Evolutionary conservation across 1,284 basidiomycete species (phyloP).

Genomic region (Irpex rosettiformis): DNA sequence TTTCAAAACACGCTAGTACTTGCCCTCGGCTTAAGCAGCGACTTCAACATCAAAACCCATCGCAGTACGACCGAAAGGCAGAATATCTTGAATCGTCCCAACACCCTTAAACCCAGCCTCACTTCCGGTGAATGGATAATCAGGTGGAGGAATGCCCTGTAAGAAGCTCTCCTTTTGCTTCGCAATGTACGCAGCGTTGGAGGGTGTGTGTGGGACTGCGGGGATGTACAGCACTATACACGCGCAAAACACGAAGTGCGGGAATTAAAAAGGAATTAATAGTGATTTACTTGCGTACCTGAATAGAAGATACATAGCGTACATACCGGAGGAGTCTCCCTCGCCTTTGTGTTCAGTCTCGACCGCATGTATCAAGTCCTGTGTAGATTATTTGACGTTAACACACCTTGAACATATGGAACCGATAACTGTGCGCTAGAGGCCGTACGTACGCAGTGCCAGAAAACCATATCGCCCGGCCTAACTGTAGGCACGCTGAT

Average conservation of each 20-base stretch:
- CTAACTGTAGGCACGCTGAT: constrained; percentile 68
- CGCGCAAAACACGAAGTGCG: background rate
- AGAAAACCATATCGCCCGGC: constrained; percentile 85
- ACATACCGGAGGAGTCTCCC: constrained; percentile 65
- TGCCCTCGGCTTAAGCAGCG: no score
- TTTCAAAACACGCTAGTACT: no score
- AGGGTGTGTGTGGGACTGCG: constrained; percentile 10
- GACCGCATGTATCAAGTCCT: constrained; percentile 79
- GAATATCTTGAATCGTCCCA: constrained; percentile 9
- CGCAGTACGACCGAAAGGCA: background rate
- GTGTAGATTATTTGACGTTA: background rate
- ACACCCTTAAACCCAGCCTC: constrained; percentile 9
- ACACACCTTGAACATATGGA: background rate
- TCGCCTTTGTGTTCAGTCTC: constrained; percentile 68
- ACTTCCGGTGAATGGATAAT: constrained; percentile 10
- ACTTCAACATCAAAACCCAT: background rate
- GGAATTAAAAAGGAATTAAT: no score
- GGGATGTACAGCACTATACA: constrained; percentile 15
- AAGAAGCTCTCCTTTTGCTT: constrained; percentile 11
- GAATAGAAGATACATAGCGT: no score
- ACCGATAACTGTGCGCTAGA: background rate
- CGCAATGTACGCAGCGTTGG: constrained; percentile 11
- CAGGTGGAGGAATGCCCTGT: constrained; percentile 9
- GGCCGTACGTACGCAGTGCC: constrained; percentile 60
- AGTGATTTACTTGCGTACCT: no score